Conservation (phyloP, 2,329 filamentous ascomycete genomes). For the Clonostachys solani region DNA sequence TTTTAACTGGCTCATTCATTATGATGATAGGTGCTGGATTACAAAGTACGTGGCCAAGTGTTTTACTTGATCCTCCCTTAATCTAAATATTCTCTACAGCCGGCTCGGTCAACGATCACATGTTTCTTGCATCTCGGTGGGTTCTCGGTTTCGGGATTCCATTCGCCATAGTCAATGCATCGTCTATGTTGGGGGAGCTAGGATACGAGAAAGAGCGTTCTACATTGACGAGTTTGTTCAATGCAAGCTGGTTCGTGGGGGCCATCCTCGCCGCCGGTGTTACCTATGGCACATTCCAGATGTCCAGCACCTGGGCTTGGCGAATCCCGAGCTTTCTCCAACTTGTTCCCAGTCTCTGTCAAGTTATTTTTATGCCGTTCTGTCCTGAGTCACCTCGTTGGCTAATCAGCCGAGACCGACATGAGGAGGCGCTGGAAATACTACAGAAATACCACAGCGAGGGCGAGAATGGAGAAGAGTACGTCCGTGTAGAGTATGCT, state of each 20-base stretch:
- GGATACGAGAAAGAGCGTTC: constrained; percentile 13
- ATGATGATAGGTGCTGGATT: constrained; percentile 8
- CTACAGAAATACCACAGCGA: constrained; percentile 36
- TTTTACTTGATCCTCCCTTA: too few relatives aligned
- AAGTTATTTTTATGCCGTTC: constrained; percentile 6
- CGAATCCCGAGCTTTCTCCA: constrained; percentile 16
- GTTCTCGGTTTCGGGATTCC: constrained; percentile 25
- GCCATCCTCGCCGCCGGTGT: constrained; percentile 19
- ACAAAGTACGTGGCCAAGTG: background rate
- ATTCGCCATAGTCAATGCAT: constrained; percentile 24
- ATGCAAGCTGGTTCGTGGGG: constrained; percentile 32
- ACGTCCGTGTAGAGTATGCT: constrained; percentile 16
- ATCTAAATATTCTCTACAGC: background rate
- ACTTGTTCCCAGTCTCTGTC: constrained; percentile 8
- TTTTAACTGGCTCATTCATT: constrained; percentile 20
- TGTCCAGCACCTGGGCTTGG: constrained; percentile 15
- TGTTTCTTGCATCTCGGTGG: constrained; percentile 24
- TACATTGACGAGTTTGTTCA: constrained; percentile 6
- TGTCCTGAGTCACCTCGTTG: constrained; percentile 13
- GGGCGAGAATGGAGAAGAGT: constrained; percentile 23
- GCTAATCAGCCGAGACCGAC: constrained; percentile 27
- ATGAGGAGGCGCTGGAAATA: constrained; percentile 24
- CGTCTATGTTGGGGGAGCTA: constrained; percentile 27
- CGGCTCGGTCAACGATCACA: constrained; percentile 13
- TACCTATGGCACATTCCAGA: constrained; percentile 17